Evolutionary conservation across 1,284 basidiomycete genomes (phyloP), one percentile per base, ranked within the genome.

Genomic region (Leccinum angustisporum): DNA sequence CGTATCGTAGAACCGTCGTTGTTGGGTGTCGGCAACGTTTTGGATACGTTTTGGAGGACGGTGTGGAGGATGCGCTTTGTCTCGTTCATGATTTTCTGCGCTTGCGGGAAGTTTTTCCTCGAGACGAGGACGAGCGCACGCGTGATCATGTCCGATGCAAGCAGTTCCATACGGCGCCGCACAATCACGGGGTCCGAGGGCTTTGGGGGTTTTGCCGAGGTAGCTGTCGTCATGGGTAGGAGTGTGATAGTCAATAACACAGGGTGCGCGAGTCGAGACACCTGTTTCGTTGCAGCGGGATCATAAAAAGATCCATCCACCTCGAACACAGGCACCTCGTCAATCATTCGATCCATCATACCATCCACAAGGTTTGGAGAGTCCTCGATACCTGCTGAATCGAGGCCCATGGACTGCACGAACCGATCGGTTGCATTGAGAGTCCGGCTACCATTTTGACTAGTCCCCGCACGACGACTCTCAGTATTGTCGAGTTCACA

Each of bases 101-200:
- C 95, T 66, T 95, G 92, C 1, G 85, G 80, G 75, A 87, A 92
- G 74, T 96, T 96, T 72, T 92, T 87, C 68, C 94, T 81, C 18
- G 91, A 91, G 54, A 97, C 94, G 33, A 97, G 83, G 25, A 97
- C 89, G 30, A 98, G 83, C 8, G 92, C 91, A 21, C 95, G 88
- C 1, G 94, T 95, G 71, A 97, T 92, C 93, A 97, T 97, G 76
- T 98, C 95, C 31, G 89, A 90, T 13, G 92, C 89, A 31, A 97
- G 83, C 5, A 97, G 84, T 78, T 98, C 95, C 91, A 97, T 96
- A 33, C 95, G 80, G 46, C 95, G 83, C n/a, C 94, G 86, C 27
- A 96, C 88, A 66, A 98, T 94, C 46, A 90, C 86, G 0, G 94
- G 88, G 72, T 97, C 92, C 1, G 89, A 91, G 1, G 82, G 80